Conservation (phyloP, 805 yeast species). For the Yamadazyma insecticola region DNA sequence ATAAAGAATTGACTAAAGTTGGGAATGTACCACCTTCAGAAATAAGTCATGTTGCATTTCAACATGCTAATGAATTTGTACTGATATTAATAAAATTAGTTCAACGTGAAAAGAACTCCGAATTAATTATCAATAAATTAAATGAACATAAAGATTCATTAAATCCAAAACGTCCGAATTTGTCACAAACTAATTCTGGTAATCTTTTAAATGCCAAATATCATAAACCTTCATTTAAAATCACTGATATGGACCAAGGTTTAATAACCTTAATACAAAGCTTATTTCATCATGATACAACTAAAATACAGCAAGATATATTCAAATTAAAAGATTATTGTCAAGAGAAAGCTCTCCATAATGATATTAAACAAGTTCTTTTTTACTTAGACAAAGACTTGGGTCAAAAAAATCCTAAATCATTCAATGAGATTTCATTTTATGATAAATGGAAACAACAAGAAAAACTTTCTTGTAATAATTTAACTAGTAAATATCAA, state of each 20-base stretch:
- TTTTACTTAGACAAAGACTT: constrained; percentile 33
- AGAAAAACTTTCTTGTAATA: constrained; percentile 19
- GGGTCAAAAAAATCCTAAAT: constrained; percentile 32
- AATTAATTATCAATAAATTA: constrained; percentile 38
- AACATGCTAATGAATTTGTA: constrained; percentile 33
- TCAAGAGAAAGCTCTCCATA: constrained; percentile 34
- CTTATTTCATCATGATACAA: constrained; percentile 46
- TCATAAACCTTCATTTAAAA: constrained; percentile 46
- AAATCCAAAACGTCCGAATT: constrained; percentile 18
- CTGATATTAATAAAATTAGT: constrained; percentile 33
- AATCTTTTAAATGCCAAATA: constrained; percentile 14
- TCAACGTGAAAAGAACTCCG: constrained; percentile 33
- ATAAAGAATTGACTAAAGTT: constrained; percentile 45
- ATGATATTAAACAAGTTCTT: constrained; percentile 28
- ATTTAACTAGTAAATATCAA: constrained; percentile 23
- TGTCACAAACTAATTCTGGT: background rate
- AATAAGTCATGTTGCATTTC: constrained; percentile 28
- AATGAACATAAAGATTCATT: constrained; percentile 36
- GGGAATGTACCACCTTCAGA: constrained; percentile 26
- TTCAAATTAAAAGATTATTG: constrained; percentile 35
- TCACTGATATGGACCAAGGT: constrained; percentile 53
- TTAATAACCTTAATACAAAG: constrained; percentile 34
- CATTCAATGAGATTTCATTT: constrained; percentile 18
- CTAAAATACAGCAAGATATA: constrained; percentile 53
- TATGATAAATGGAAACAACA: constrained; percentile 31